A percentile compares a stretch with the other conserved stretches of the same genome.
Conservation (phyloP, 768 basidiomycete genomes). For the Astraeus odoratus region DNA sequence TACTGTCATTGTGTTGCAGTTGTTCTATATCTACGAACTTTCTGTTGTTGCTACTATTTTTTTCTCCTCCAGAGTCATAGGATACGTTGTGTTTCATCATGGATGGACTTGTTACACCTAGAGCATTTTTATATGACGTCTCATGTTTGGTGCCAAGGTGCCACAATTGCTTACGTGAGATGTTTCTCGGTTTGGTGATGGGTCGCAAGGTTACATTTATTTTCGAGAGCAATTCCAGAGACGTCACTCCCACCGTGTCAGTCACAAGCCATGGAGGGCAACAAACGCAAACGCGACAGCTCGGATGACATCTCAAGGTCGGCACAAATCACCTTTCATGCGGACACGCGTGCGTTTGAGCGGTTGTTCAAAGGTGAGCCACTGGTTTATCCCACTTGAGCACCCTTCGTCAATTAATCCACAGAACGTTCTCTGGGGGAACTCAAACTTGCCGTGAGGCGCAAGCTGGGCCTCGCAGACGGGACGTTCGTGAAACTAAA, state of each 20-base stretch:
- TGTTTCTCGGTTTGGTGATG: too few species aligned
- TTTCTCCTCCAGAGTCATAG: not conserved
- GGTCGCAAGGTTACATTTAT: too few species aligned
- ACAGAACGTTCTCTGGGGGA: slow-evolving; percentile 57
- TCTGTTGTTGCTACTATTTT: not conserved
- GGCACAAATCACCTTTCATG: slow-evolving; percentile 32
- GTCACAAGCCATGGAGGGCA: slow-evolving; percentile 11
- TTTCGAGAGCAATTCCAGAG: too few species aligned
- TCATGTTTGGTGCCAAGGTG: too few species aligned
- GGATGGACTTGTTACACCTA: not conserved
- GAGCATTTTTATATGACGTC: not conserved
- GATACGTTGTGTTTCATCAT: not conserved
- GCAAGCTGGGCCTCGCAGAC: slow-evolving; percentile 48
- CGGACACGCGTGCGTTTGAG: slow-evolving; percentile 30
- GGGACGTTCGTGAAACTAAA: slow-evolving; percentile 32
- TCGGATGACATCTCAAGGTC: slow-evolving; percentile 13
- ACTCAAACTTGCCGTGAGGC: slow-evolving; percentile 49
- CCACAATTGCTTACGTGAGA: too few species aligned
- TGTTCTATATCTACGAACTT: slow-evolving; percentile 4
- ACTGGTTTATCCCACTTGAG: not conserved
- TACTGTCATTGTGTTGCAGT: not conserved
- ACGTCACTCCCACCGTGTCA: slow-evolving; percentile 5
- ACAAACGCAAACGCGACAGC: slow-evolving; percentile 20
- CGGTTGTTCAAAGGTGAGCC: slow-evolving; percentile 36
- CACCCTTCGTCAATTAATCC: slow-evolving; percentile 2